Evolutionary conservation across 2,329 filamentous ascomycete genomes (phyloP), one percentile per base, ranked within the genome.

Genomic region (Daldinia sp.): DNA sequence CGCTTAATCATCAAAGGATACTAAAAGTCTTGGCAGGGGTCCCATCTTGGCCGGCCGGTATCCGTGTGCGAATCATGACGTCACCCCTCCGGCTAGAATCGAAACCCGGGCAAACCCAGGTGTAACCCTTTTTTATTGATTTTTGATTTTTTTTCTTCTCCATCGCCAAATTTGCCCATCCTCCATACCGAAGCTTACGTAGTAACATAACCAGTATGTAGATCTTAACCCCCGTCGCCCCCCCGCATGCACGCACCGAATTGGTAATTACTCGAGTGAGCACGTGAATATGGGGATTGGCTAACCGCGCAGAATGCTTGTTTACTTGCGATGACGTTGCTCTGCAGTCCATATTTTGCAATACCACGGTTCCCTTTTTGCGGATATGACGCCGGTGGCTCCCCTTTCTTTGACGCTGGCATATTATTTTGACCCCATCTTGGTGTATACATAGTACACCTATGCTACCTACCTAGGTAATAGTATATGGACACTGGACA

Each of bases 21-120:
- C 59, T 68, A 63, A 62, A 60, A 37, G 60, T 48, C 66, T 68
- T 68, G 66, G 66, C 66, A 68, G 66, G 65, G 66, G 61, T 61
- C 57, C 60, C 58, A 62, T 63, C 58, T 61, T 66, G 60, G 49
- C 59, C 54, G 23, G 17, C 56, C 55, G 52, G 48, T 29, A 49
- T 10, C 58, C 45, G 41, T 53, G 11, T 32, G 54, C 45, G 52
- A 48, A 63, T 50, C 55, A 54, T 67, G 66, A 68, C 64, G 47
- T 68, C 63, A 68, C 51, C 7, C 8, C 8, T 37, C 45, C 21
- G 29, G 27, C 19, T 27, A 45, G n/a, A 57, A 58, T 51, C 15
- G 19, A 61, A 45, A 19, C 21, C 27, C 29, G 55, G 9, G 17
- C 30, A 50, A 48, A 17, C 9, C 9, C 8, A 34, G 10, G 47